Evolutionary conservation across 2,329 filamentous ascomycete species (phyloP), one percentile per base, ranked within the genome.

Genomic region (Cladophialophora yegresii): DNA sequence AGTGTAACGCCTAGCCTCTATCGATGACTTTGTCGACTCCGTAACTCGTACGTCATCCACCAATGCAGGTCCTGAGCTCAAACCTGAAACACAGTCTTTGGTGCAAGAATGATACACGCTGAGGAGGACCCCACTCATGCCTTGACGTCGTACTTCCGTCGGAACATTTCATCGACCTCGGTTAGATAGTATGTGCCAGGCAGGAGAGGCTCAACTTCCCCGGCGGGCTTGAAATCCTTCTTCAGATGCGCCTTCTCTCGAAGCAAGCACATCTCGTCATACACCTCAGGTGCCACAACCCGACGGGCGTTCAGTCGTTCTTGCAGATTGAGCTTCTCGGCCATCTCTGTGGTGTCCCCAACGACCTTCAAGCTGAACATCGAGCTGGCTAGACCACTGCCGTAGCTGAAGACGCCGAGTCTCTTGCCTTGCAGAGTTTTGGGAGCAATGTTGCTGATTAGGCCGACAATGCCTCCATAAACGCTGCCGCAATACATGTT

Each of bases 151-250:
- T 95, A 95, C 75, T 85, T 85, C 73, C 91, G 86, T 81, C 89
- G 88, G 87, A 91, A 95, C 89, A 92, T 92, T 72, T 91, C 89
- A 74, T 95, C 90, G 54, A 95, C 85, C 76, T 88, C 87, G 74
- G 86, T 86, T 64, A 95, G 84, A 81, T 93, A 95, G 82, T 93
- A 95, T 23, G 87, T 87, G 64, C 87, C 88, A 65, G 84, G 79
- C 66, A 76, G 75, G 63, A 95, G 84, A 71, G 85, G 89, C 53
- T 89, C 88, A 30, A 83, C 74, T 59, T 86, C 86, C 63, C 91
- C 91, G 73, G 83, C 77, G 67, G 91, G 91, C 69, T 81, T 85
- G 80, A 86, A 95, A 81, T 86, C 81, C 83, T 93, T 93, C 82
- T 92, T 85, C 69, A 93, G 82, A 77, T 95, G 91, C 61, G 90